These are phyloP conservation scores for Suhomyces canberraensis DNA, from an alignment of 805 yeast genomes.

Conservation along the genomic window DNA sequence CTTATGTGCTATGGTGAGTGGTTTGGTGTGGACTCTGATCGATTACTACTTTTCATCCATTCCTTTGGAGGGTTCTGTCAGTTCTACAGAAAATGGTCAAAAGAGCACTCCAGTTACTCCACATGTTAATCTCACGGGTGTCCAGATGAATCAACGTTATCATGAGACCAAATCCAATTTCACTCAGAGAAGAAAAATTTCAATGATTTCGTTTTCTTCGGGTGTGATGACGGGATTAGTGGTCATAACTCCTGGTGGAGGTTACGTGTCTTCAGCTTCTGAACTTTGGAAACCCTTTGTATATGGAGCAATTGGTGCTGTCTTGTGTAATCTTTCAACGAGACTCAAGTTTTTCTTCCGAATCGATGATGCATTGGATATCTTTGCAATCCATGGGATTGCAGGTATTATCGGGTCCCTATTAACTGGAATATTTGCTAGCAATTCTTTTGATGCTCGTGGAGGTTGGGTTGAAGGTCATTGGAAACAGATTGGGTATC, in stretches of 20 bases:
- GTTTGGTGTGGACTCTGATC: conserved; percentile 33
- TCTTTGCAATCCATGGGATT: conserved; percentile 43
- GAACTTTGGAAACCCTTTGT: conserved; percentile 41
- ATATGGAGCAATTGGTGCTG: conserved; percentile 38
- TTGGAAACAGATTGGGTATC: conserved; percentile 42
- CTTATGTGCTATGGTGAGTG: conserved; percentile 34
- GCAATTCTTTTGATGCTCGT: conserved; percentile 23
- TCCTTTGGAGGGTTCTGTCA: conserved; percentile 29
- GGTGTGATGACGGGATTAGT: conserved; percentile 43
- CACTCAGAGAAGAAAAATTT: conserved; percentile 25
- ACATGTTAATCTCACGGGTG: conserved; percentile 15
- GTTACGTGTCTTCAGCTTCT: conserved; percentile 31
- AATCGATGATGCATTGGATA: conserved; percentile 43
- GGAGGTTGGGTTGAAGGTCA: conserved; percentile 43
- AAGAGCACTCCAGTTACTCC: not conserved
- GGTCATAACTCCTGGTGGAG: conserved; percentile 43
- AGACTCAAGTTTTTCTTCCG: conserved; percentile 35
- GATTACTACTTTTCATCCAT: conserved; percentile 39
- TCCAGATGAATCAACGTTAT: conserved; percentile 13
- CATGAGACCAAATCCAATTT: conserved; percentile 16
- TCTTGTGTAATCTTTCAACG: conserved; percentile 35
- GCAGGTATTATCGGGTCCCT: conserved; percentile 40
- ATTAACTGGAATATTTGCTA: conserved; percentile 41
- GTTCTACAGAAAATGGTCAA: not conserved
- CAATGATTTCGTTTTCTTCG: conserved; percentile 38